Conservation (phyloP, 768 basidiomycete species). For the Lactifluus volemus region DNA sequence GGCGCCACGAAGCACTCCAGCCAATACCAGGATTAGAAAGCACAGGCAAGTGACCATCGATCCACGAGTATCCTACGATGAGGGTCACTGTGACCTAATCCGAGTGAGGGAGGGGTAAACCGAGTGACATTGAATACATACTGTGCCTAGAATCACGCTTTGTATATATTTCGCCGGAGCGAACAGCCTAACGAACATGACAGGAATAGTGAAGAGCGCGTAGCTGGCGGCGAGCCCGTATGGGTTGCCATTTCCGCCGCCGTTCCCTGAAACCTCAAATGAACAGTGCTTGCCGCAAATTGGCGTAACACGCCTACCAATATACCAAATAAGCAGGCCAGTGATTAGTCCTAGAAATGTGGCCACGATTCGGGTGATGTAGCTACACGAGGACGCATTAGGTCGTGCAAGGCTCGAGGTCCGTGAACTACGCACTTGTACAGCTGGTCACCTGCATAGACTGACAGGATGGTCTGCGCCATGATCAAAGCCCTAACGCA, state of each 20-base stretch:
- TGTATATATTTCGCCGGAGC: slow-evolving; percentile 33
- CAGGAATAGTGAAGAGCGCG: slow-evolving; percentile 37
- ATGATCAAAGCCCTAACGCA: slow-evolving; percentile 44
- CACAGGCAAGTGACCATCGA: slow-evolving; percentile 41
- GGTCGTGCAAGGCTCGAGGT: background rate
- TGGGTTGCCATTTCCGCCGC: slow-evolving; percentile 39
- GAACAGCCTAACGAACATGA: slow-evolving; percentile 42
- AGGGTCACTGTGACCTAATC: slow-evolving; percentile 37
- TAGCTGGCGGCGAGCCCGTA: slow-evolving; percentile 44
- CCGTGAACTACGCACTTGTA: slow-evolving; percentile 30
- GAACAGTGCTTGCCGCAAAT: background rate
- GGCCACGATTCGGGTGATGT: slow-evolving; percentile 37
- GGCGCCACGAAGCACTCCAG: slow-evolving; percentile 41
- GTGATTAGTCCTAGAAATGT: slow-evolving; percentile 38
- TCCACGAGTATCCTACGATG: slow-evolving; percentile 49
- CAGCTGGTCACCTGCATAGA: slow-evolving; percentile 51
- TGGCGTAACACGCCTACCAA: slow-evolving; percentile 25
- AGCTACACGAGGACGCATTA: slow-evolving; percentile 23
- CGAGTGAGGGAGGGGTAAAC: background rate
- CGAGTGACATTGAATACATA: slow-evolving; percentile 22
- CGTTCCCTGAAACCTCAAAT: slow-evolving; percentile 28
- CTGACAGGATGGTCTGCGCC: slow-evolving; percentile 48
- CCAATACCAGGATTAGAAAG: slow-evolving; percentile 46
- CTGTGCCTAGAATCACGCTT: slow-evolving; percentile 31
- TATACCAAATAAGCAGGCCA: slow-evolving; percentile 45